A percentile compares a stretch with the other conserved stretches of the same genome.
phyloP scores from a whole-genome alignment of 208 protist species.

The Leptomonas pyrrhocoris region DNA sequence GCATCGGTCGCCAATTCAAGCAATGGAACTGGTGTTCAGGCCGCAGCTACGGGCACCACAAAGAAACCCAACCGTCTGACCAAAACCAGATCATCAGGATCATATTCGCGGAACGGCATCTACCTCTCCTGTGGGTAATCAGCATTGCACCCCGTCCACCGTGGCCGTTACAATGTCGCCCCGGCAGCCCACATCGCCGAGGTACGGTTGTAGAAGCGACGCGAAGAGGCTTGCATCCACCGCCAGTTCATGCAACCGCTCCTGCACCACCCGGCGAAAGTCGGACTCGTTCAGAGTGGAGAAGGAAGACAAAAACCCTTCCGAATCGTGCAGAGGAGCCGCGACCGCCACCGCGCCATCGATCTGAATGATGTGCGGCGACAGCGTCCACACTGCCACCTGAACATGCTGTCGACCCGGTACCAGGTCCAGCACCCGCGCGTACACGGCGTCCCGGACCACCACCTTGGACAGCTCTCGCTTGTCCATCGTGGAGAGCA shows the following conservation, averaged over 20 bases:
- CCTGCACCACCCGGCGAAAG: background rate
- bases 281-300: no score
- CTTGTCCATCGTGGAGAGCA: constrained; percentile 53
- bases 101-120: no score
- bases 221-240: constrained; percentile 31
- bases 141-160: constrained; percentile 26
- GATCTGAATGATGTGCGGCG: constrained; percentile 36
- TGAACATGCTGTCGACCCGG: constrained; percentile 38
- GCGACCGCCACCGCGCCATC: constrained; percentile 40
- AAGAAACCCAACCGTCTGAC: no score
- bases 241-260: constrained; percentile 38
- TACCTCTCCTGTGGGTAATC: background rate
- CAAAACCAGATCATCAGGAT: no score
- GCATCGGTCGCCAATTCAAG: no score
- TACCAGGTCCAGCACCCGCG: constrained; percentile 48
- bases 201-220: constrained; percentile 37
- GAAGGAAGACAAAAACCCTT: no score
- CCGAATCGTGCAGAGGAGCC: constrained; percentile 3
- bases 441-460: constrained; percentile 50
- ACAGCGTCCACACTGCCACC: constrained; percentile 40
- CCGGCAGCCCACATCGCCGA: constrained; percentile 26
- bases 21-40: no score
- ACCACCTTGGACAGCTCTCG: constrained; percentile 61
- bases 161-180: constrained; percentile 22
- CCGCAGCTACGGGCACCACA: no score